Percentiles rank a stretch among this genome's conserved stretches.
These are phyloP conservation scores for Lachancea waltii DNA, from an alignment of 805 yeast genomes.

Conservation along the genomic window DNA sequence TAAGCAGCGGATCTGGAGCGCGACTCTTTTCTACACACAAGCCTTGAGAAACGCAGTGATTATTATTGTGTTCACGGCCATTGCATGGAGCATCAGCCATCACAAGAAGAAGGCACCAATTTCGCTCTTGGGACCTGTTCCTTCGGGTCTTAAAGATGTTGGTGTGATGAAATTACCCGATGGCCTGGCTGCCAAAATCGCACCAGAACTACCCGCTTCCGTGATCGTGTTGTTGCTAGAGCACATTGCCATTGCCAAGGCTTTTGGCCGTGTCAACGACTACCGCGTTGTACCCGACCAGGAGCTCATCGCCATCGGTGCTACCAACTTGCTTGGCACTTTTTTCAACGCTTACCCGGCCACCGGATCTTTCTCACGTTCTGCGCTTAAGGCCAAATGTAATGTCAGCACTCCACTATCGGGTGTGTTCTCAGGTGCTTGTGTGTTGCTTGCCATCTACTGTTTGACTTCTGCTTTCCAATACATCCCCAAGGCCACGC, in stretches of 20 bases:
- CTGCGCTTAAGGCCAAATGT: slow-evolving; percentile 91
- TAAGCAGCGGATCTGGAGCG: slow-evolving; percentile 24
- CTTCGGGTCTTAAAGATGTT: slow-evolving; percentile 71
- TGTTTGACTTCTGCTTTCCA: slow-evolving; percentile 77
- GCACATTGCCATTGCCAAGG: slow-evolving; percentile 89
- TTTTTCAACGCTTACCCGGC: slow-evolving; percentile 93
- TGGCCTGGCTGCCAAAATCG: slow-evolving; percentile 54
- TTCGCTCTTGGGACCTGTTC: slow-evolving; percentile 67
- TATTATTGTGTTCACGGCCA: slow-evolving; percentile 73
- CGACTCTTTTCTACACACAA: slow-evolving; percentile 58
- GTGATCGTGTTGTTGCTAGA: slow-evolving; percentile 76
- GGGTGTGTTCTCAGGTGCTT: slow-evolving; percentile 83
- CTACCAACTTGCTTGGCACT: slow-evolving; percentile 82
- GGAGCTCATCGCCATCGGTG: slow-evolving; percentile 90
- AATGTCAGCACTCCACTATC: slow-evolving; percentile 93
- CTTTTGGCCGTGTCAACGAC: slow-evolving; percentile 88
- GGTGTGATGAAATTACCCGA: slow-evolving; percentile 64
- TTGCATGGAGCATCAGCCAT: slow-evolving; percentile 71
- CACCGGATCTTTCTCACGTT: slow-evolving; percentile 91
- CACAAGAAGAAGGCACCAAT: slow-evolving; percentile 42
- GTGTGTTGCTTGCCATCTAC: slow-evolving; percentile 81
- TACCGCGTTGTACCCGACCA: slow-evolving; percentile 90
- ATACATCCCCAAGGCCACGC: slow-evolving; percentile 84
- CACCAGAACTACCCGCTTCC: slow-evolving; percentile 79
- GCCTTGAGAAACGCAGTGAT: slow-evolving; percentile 79